These are phyloP conservation scores for Moricandia arvensis DNA, from an alignment of 345 rosid genomes.

Conservation along the genomic window DNA sequence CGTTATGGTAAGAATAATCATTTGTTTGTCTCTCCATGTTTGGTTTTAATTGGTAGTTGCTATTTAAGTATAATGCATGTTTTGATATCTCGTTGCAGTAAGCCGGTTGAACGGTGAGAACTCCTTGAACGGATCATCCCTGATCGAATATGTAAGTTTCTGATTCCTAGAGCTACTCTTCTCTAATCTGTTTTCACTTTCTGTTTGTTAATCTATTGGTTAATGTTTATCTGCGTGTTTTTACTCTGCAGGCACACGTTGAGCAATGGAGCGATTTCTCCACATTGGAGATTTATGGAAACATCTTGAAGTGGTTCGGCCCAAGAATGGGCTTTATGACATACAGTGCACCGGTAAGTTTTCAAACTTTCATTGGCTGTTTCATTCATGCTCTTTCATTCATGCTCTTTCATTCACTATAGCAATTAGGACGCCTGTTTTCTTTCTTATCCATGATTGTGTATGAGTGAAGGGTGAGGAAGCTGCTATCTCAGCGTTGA, in stretches of 20 bases:
- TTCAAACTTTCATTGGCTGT: not conserved
- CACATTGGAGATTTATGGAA: slow-evolving; percentile 68
- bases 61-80: slow-evolving; percentile 8
- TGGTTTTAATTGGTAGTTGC: not conserved
- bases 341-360: slow-evolving; percentile 71
- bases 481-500: slow-evolving; percentile 60
- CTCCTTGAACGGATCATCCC: slow-evolving; percentile 62
- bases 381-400: not conserved
- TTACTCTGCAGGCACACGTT: slow-evolving; percentile 54
- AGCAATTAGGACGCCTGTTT: not conserved
- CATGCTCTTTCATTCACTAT: not conserved
- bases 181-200: not conserved
- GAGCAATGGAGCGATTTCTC: slow-evolving; percentile 98
- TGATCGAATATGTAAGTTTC: slow-evolving; percentile 61
- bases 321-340: slow-evolving; percentile 58
- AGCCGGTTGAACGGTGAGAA: slow-evolving; percentile 58
- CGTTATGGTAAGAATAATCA: slow-evolving; percentile 30
- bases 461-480: slow-evolving; percentile 69
- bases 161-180: not conserved
- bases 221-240: slow-evolving; percentile 7
- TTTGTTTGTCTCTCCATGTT: not conserved
- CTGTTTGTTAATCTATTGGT: not conserved
- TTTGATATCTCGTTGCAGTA: slow-evolving; percentile 46
- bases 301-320: slow-evolving; percentile 51
- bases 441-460: slow-evolving; percentile 9